Base-by-base conservation (phyloP, 2,329 filamentous ascomycete species). In the Bisporella sp. region DNA sequence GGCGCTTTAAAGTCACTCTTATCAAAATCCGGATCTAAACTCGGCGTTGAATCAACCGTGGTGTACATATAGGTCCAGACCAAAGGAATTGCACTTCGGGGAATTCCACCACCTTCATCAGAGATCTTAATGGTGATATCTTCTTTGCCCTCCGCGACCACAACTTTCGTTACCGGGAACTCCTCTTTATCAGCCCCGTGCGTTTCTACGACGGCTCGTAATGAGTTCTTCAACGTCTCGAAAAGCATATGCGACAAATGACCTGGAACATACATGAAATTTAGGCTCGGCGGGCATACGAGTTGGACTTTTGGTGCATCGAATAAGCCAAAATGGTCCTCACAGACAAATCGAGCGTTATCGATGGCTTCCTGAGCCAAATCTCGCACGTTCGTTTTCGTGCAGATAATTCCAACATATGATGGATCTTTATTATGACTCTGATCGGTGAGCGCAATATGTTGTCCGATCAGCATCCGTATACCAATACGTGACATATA, bases 51-150 rank as follows among this genome's bases (percentile, higher is more conserved):
- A 68, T 97, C 93, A 57, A 99, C 93, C 2, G 93, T 99, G 35
- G 93, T 99, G 69, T 99, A 99, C 93, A 97, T 99, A 69, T 99
- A 99, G 9, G 93, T 99, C 93, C 93, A 99, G n/a, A 97, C 93
- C 11, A 99, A 78, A 5, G 93, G 93, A 57, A 99, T 97, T 47
- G 89, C 82, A 62, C 87, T 95, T 62, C 93, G 77, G 0, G 93
- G 90, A 48, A 99, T 97, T 55, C 93, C 93, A 57, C 93, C 93
- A 52, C 93, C 93, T 71, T 99, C 93, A 67, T 99, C 93, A 4
- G 87, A 89, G 61, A 99, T 87, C 72, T 99, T 99, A 74, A 99
- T 96, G 5, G 93, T 99, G 63, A 99, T 99, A 64, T 99, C 93
- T 71, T 99, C 93, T 67, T 93, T 92, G 52, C 93, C 93, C 70